These are phyloP conservation scores for Kodamaea sagamina DNA, from an alignment of 805 yeast genomes.

Conservation along the genomic window DNA sequence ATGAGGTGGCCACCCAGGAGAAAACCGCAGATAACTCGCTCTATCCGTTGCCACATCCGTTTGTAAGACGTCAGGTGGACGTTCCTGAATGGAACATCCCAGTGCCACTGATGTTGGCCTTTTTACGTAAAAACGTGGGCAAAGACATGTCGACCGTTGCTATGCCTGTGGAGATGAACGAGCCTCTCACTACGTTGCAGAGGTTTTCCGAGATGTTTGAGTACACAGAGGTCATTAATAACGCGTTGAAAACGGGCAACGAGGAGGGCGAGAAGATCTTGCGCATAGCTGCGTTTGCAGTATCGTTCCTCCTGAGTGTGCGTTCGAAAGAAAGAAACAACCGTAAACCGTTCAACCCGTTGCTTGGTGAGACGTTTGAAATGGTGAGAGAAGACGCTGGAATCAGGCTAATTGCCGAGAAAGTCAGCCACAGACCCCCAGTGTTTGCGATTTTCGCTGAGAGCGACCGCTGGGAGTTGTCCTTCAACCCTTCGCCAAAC, in stretches of 20 bases:
- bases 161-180: constrained; percentile 94
- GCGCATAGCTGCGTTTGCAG: constrained; percentile 79
- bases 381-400: constrained; percentile 82
- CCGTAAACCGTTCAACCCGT: constrained; percentile 93
- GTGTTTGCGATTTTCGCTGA: constrained; percentile 83
- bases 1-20: background rate
- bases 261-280: constrained; percentile 60
- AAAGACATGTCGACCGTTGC: constrained; percentile 83
- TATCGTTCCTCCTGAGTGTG: constrained; percentile 67
- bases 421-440: constrained; percentile 85
- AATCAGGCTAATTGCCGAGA: constrained; percentile 74
- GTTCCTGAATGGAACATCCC: constrained; percentile 57
- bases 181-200: constrained; percentile 84
- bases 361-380: constrained; percentile 92
- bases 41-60: constrained; percentile 65
- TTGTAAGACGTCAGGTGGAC: constrained; percentile 56
- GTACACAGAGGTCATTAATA: constrained; percentile 64
- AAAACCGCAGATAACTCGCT: constrained; percentile 33
- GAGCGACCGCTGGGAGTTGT: constrained; percentile 66
- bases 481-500: constrained; percentile 66
- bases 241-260: constrained; percentile 52
- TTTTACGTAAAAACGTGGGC: constrained; percentile 87
- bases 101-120: constrained; percentile 82
- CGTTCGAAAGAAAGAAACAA: constrained; percentile 73
- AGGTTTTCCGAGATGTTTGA: constrained; percentile 79